Evolutionary conservation across 768 basidiomycete species (phyloP), one percentile per base, ranked within the genome.

Genomic region (Russula virescens): DNA sequence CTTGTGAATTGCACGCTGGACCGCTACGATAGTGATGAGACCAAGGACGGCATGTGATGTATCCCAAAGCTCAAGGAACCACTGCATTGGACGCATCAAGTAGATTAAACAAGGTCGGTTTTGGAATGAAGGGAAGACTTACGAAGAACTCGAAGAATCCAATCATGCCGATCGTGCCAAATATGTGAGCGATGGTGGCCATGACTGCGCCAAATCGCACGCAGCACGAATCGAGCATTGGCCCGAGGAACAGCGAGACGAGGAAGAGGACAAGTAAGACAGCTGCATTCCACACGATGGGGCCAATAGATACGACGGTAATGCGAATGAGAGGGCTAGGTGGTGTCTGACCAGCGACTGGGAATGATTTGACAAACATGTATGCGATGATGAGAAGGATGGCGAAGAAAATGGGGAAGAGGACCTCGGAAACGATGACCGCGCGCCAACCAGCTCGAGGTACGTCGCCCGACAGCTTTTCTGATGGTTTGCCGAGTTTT

Each of bases 101-200:
- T 26, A 26, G 5, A 18, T 35, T 25, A 35, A n/a, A 49, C 16
- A 14, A 11, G 13, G 13, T 23, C n/a, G 31, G 18, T 23, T 18
- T 35, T 40, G 5, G 49, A 9, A 40, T 21, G 54, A 43, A 9
- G 13, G 7, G 28, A 62, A 49, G 23, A 80, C 89, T 69, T 73
- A 94, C 91, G 74, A 97, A 79, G 78, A 99, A 93, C 74, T 99
- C 96, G 69, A 98, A 97, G 83, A 96, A 96, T 11, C 82, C 94
- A 63, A 98, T 74, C 81, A 93, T 86, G 42, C 96, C 97, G 38
- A 96, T 64, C 23, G 89, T 85, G 46, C 92, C 88, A 18, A 91
- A 78, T 40, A 83, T 69, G 73, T 98, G 97, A 0, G 93, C 94
- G 48, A 94, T 83, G 68, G 88, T 87, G 10, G 97, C 96, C 81